Evolutionary conservation across 2,329 filamentous ascomycete species (phyloP).

Genomic region (Monosporascus sp.): DNA sequence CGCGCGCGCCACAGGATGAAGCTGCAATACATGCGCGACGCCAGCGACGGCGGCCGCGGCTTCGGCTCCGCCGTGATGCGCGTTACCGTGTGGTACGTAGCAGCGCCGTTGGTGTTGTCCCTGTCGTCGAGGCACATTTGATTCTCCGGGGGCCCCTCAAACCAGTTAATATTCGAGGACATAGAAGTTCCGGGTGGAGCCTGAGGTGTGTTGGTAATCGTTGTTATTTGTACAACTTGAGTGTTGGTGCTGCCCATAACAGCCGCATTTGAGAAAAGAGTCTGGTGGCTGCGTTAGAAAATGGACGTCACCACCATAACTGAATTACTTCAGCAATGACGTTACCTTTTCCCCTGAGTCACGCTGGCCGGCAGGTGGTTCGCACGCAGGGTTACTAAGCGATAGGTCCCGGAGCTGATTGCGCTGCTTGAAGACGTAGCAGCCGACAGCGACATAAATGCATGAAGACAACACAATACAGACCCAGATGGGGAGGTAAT

Average conservation of each 20-base stretch:
- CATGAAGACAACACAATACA: constrained; percentile 50
- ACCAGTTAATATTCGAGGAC: constrained; percentile 20
- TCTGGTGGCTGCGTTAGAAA: constrained; percentile 10
- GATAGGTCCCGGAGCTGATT: constrained; percentile 47
- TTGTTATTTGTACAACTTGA: constrained; percentile 26
- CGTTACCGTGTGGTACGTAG: constrained; percentile 22
- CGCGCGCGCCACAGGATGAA: constrained; percentile 20
- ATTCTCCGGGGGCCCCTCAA: constrained; percentile 22
- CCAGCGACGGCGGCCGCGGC: constrained; percentile 1
- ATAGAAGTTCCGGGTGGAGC: constrained; percentile 2
- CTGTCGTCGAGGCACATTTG: constrained; percentile 3
- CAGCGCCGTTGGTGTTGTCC: constrained; percentile 9
- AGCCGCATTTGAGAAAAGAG: constrained; percentile 25
- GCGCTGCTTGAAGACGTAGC: constrained; percentile 53
- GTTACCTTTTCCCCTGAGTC: constrained; percentile 29
- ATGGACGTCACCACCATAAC: no score
- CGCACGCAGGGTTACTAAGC: constrained; percentile 33
- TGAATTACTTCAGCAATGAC: neutral
- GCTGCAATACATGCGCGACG: constrained; percentile 9
- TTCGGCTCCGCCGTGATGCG: constrained; percentile 24
- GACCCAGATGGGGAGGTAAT: constrained; percentile 57
- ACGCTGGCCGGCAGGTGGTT: constrained; percentile 12
- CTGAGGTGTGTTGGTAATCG: constrained; percentile 15
- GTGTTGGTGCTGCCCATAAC: constrained; percentile 27
- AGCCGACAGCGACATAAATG: constrained; percentile 54